Evolutionary conservation across 345 rosid genomes (phyloP), one percentile per base, ranked within the genome.

Genomic region (Geranium brycei): DNA sequence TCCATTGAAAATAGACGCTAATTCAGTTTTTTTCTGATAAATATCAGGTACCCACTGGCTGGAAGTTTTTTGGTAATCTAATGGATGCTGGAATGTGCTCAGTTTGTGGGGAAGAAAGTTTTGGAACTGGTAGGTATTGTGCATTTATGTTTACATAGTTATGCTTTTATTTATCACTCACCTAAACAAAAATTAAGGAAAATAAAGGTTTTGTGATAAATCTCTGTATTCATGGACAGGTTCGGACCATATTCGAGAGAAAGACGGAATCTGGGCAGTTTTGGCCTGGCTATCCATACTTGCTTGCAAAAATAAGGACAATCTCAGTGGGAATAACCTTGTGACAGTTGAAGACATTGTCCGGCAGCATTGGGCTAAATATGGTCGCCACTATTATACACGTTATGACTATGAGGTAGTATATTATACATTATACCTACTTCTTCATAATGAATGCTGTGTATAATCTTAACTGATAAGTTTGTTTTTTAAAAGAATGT

Each of bases 1-100:
- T 15, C 47, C 3, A 5, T 19, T 41, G 15, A 19, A 13, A 59
- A 59, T 19, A 31, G 61, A 18, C 31, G 31, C 5, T 65, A 58
- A 62, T 69, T 60, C 60, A 41, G 19, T 66, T 74, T 17, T 55
- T 75, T 73, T 16, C 53, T 64, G 35, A 71, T 66, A 59, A 61
- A 60, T 69, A 38, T 64, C 77, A 91, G 97, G 99, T 88, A 62
- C 99, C 97, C 51, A 95, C 99, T 19, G 97, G 99, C 62, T 88
- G 99, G 99, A 95, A 95, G 71, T 91, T 91, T 76, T 95, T 95
- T 73, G 99, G 99, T 70, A 95, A 95, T 78, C 81, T 95, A 69
- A 95, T 95, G 99, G 99, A 95, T 79, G 99, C 90, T 59, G 97
- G 97, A 69, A 64, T 85, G 69, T 95, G 99, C 72, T 95, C 99